Evolutionary conservation across 2,329 filamentous ascomycete species (phyloP), one percentile per base, ranked within the genome.

Genomic region (Metarhizium robertsii): DNA sequence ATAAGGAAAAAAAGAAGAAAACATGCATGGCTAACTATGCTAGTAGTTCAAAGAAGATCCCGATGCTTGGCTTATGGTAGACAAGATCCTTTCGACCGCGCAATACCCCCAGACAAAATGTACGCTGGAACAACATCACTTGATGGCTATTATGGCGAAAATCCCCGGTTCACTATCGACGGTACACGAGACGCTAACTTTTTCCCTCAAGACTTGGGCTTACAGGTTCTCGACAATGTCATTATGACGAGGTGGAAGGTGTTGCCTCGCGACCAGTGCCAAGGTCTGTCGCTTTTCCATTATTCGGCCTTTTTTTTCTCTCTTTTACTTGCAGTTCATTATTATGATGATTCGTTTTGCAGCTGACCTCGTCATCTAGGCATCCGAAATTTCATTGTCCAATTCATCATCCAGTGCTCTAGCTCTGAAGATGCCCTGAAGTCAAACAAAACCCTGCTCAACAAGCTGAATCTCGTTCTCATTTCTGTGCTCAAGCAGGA

Each of bases 241-340:
- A 97, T 99, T 71, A 90, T 92, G 85, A 99, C 94, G 63, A 86
- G 94, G 78, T 99, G 94, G 95, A 99, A 96, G 78, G 91, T 97
- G 57, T 77, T 99, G 60, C 94, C 94, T 53, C 85, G 91, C 67
- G 92, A 97, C 62, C 94, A 99, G 75, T 96, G 94, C 73, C 86
- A 94, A 80, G 91, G 90, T 76, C 71, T 57, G 78, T 66, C 20
- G 45, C 20, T 7, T 16, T 34, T 8, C 1, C 32, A 34, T 34
- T 34, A 11, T 34, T 34, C 6, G 32, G 32, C 32, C 1, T 42
- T 6, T 42, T 45, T 20, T 6, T 45, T 25, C 25, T 25, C 4
- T 25, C 25, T 4, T 25, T 25, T 25, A 4, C 25, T 25, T 45
- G 2, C 14, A 20, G 6, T 30, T 14, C 16, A 13, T 16, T 4